Base-by-base conservation (phyloP, 2,329 filamentous ascomycete species). In the Aspergillus ibericus region DNA sequence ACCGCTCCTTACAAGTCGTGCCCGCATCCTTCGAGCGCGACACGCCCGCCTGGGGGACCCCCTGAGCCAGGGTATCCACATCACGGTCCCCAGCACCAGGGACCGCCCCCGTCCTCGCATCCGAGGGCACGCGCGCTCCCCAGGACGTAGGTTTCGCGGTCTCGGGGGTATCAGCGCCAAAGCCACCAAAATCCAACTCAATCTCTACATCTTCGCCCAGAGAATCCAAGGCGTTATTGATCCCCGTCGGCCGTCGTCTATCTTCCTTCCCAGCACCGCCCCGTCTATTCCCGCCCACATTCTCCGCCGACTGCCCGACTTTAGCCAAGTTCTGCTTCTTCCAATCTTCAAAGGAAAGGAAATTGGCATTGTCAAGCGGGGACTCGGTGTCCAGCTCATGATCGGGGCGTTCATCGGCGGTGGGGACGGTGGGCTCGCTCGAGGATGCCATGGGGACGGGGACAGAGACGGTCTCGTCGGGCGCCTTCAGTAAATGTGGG, bases 331-430 rank as follows among this genome's bases (percentile, higher is more conserved):
- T 96, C 80, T 93, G 90, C 70, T 89, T 91, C 78, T 96, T 98
- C 95, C 95, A 99, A 69, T 98, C 93, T 72, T 98, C 95, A 68
- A 99, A 99, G 0, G 95, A 97, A 68, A 98, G 86, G 73, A 98
- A 98, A 6, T 92, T 88, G 47, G 88, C 85, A 65, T 91, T 90
- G 68, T 91, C 88, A 10, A 89, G 80, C 0, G 85, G 82, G 1
- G 86, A 88, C 49, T 90, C 89, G 5, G 81, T 80, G 58, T 90
- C 88, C 15, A 80, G 71, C 55, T 86, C 83, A 15, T 76, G 67
- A 12, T 78, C 63, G 70, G 15, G 71, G 56, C 47, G 50, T 16
- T 46, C 49, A 7, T 47, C 49, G 16, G 56, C 10, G 25, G 34
- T 40, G 32, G 49, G 25, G 34, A 22, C 35, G 54, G 50, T 27